phyloP scores from a whole-genome alignment of 148 eudicot genomes.

The Spergularia bocconei region DNA sequence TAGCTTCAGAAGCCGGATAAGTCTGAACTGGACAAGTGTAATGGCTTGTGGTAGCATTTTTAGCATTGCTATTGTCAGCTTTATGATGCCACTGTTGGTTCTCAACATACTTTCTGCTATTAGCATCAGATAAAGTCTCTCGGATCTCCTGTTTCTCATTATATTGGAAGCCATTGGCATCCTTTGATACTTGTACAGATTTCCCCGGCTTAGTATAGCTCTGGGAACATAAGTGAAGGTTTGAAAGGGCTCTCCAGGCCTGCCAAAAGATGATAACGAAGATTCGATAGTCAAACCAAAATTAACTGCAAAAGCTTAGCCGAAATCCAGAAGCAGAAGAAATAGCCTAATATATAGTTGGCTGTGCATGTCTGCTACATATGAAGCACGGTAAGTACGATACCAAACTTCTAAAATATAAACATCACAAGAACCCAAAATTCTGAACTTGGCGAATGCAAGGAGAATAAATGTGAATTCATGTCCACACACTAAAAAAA shows the following conservation, averaged over 20 bases:
- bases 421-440: background rate
- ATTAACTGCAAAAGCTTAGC: background rate
- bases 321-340: background rate
- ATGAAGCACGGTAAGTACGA: background rate
- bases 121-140: constrained; percentile 30
- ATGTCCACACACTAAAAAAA: background rate
- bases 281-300: background rate
- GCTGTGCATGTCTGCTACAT: background rate
- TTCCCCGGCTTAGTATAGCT: constrained; percentile 68
- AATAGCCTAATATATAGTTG: constrained; percentile 5
- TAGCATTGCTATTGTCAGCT: constrained; percentile 30
- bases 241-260: constrained; percentile 85
- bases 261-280: constrained; percentile 37
- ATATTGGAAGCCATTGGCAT: constrained; percentile 31
- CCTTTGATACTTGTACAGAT: constrained; percentile 45
- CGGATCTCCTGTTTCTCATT: constrained; percentile 30
- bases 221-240: constrained; percentile 55
- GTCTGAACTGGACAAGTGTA: constrained; percentile 25
- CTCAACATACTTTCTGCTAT: constrained; percentile 29
- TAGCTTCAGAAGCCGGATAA: constrained; percentile 30
- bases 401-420: background rate
- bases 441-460: background rate
- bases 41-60: constrained; percentile 27
- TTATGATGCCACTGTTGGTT: constrained; percentile 33
- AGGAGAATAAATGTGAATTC: background rate